Evolutionary conservation across 1,284 basidiomycete genomes (phyloP), one percentile per base, ranked within the genome.

Genomic region (Somion occarium): DNA sequence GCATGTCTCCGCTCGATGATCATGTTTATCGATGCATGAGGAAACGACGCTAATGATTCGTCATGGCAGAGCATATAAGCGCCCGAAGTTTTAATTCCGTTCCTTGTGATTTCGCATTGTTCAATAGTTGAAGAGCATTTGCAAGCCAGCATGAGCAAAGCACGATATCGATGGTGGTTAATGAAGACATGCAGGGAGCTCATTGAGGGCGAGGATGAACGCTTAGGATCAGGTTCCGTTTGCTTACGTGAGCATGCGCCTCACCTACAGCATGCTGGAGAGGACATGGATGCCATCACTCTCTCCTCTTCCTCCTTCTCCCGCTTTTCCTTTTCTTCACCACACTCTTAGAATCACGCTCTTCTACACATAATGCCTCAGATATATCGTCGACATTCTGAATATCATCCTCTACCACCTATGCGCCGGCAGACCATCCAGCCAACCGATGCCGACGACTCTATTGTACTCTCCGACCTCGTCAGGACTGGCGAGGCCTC

Each of bases 401-500:
- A 54, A 48, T 43, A 49, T 19, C 37, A 42, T n/a, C 25, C 48
- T 26, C 50, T 23, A 3, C 52, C 52, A 5, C 43, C 48, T n/a
- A 34, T 15, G 7, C 30, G 30, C 15, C 30, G 7, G 7, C 39
- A 41, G 18, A 9, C 39, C 5, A 5, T 9, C 39, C 39, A 41
- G 20, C 61, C 62, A 5, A 65, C 64, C 37, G 80, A 85, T 56
- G 74, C 71, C 1, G 85, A 88, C 60, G 82, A 82, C 61, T 76
- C 80, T 24, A 81, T 88, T 50, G 75, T 85, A 20, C 75, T 88
- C 50, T 84, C 82, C 2, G 85, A 88, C 64, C 73, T 88, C 44
- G 73, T 88, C 5, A 75, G 79, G 46, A 80, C 81, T 1, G 85
- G 80, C 11, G 86, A 88, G 61, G 81, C 83, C 0, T 88, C 85